phyloP scores from a whole-genome alignment of 169 alveolate genomes.

The Plasmodium vivax region DNA sequence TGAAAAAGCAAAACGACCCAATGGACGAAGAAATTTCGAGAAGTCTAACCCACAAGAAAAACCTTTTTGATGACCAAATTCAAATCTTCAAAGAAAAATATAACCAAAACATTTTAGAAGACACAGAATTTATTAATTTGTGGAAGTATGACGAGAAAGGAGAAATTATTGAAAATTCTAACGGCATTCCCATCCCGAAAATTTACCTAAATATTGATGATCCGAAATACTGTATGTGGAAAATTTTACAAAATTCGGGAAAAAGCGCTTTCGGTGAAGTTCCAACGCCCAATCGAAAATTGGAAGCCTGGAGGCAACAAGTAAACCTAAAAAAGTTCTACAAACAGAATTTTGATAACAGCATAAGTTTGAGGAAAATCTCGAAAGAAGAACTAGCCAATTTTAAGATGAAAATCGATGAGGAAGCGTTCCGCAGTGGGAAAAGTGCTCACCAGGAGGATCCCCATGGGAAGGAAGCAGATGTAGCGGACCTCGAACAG shows the following conservation, averaged over 20 bases:
- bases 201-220: constrained; percentile 69
- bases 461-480: neutral
- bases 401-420: constrained; percentile 46
- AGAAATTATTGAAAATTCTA: constrained; percentile 38
- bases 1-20: neutral
- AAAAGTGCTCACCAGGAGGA: neutral
- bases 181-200: constrained; percentile 56
- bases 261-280: constrained; percentile 55
- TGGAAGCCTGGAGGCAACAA: constrained; percentile 77
- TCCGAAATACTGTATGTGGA: constrained; percentile 66
- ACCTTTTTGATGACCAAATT: constrained; percentile 48
- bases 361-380: constrained; percentile 57
- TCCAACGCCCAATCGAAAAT: constrained; percentile 74
- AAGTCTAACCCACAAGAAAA: constrained; percentile 42
- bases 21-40: constrained; percentile 48
- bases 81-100: constrained; percentile 51
- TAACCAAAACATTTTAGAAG: constrained; percentile 54
- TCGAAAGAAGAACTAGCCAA: constrained; percentile 63
- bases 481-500: neutral
- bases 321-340: constrained; percentile 65
- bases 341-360: constrained; percentile 62
- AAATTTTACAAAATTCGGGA: constrained; percentile 75
- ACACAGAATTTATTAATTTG: constrained; percentile 43
- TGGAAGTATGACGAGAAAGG: constrained; percentile 69
- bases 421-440: neutral